Base-by-base conservation (phyloP, 257 asterid species). In the Przewalskia tangutica region DNA sequence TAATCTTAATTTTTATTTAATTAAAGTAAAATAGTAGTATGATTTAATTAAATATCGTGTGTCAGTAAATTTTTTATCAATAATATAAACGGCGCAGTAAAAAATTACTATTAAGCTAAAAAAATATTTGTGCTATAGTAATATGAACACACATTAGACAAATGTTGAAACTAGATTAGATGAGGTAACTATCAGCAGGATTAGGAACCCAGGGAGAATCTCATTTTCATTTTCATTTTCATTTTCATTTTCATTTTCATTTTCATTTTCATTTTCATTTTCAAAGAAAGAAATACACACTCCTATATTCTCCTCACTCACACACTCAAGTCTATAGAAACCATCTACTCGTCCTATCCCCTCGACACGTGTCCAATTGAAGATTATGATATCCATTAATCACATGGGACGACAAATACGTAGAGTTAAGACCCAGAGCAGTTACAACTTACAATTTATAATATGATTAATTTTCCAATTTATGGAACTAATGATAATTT, bases 171-270 rank as follows among this genome's bases (percentile, higher is more conserved):
- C 20, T n/a, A n/a, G 3, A 59, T 18, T 59, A 18, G 36, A 59
- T 27, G 51, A 38, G 51, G 87, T 46, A 81, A 77, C 77, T 77
- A 56, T 77, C 85, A 44, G 27, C 80, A 44, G 58, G 82, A 64
- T 81, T 76, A 75, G 7, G 77, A 67, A 65, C 70, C 85, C 84
- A 40, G 78, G 40, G 7, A 48, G 64, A 16, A 27, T 10, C 68
- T 32, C 10, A 51, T 83, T 80, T 85, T 65, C 80, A 36, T 82
- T 79, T 46, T 77, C 73, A 66, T 48, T 55, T 56, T 77, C 85
- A n/a, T n/a, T n/a, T n/a, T 32, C 10, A 51, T 83, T 80, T 85
- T 65, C 80, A 36, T 82, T 79, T 46, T 77, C 73, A 66, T 48
- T 55, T 56, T 32, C 10, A 51, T 83, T 80, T 85, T 65, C 80